Conservation (phyloP, 1,139 yeast genomes). For the Zygosaccharomyces sapae region DNA sequence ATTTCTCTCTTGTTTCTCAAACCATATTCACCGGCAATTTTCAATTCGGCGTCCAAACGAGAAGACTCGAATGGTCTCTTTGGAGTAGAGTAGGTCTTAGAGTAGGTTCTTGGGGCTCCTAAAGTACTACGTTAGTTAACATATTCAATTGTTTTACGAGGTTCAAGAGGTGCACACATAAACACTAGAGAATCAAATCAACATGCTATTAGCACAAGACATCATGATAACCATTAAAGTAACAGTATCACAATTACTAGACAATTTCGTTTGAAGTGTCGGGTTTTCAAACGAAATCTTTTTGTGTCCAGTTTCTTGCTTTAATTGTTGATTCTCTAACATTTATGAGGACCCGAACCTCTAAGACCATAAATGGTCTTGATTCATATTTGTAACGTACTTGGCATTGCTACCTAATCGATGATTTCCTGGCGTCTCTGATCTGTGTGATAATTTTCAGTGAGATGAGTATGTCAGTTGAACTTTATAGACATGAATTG, state of each 20-base stretch:
- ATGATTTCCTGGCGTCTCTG: conserved; percentile 10
- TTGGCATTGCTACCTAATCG: conserved; percentile 45
- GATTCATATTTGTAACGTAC: conserved; percentile 40
- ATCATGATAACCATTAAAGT: neutral
- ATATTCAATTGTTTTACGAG: conserved; percentile 9
- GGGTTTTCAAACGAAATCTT: conserved; percentile 55
- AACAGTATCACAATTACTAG: neutral
- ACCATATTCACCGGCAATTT: conserved; percentile 99
- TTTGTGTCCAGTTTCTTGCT: conserved; percentile 21
- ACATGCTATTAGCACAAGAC: neutral
- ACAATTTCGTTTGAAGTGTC: conserved; percentile 63
- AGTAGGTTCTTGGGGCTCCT: conserved; percentile 99
- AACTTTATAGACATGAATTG: conserved; percentile 1
- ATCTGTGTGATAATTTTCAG: neutral
- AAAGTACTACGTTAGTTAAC: conserved; percentile 16
- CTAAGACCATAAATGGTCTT: conserved; percentile 27
- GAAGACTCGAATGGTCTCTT: conserved; percentile 97
- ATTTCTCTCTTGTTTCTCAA: conserved; percentile 99
- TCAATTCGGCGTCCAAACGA: conserved; percentile 98
- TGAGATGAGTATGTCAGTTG: neutral
- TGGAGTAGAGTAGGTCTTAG: conserved; percentile 99
- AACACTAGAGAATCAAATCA: conserved; percentile 9
- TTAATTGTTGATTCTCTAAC: conserved; percentile 9
- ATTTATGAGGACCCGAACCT: conserved; percentile 73
- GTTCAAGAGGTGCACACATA: conserved; percentile 14